Conservation (phyloP, 2,329 filamentous ascomycete genomes). For the Penicillium sp. region DNA sequence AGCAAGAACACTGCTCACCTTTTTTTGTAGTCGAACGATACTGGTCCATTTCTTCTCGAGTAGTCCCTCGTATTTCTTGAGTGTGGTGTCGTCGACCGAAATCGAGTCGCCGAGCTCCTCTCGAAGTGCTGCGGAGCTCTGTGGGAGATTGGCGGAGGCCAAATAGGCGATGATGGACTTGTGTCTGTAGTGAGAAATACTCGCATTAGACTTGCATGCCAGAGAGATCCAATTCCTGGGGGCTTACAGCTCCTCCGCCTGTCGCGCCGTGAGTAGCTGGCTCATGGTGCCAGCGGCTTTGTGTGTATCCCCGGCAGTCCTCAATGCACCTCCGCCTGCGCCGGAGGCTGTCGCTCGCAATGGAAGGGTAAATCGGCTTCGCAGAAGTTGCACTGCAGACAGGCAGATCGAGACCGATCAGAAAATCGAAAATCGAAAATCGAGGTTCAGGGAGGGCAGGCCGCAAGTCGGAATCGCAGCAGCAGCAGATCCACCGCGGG, state of each 20-base stretch:
- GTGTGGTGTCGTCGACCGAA: conserved; percentile 75
- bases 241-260: conserved; percentile 86
- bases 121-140: conserved; percentile 72
- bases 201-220: conserved; percentile 12
- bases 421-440: not conserved
- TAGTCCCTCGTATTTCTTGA: conserved; percentile 92
- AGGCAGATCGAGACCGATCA: conserved; percentile 5
- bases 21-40: conserved; percentile 91
- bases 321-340: conserved; percentile 25
- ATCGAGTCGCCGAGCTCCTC: conserved; percentile 73
- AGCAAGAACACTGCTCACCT: conserved; percentile 58
- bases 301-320: conserved; percentile 22
- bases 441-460: conserved; percentile 7
- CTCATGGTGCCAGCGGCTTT: conserved; percentile 60
- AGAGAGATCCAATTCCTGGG: conserved; percentile 1
- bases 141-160: conserved; percentile 70
- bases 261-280: conserved; percentile 74
- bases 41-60: conserved; percentile 99
- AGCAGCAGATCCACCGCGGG: conserved; percentile 28
- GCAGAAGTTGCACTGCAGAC: conserved; percentile 4
- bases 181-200: conserved; percentile 62
- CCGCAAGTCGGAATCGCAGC: conserved; percentile 8
- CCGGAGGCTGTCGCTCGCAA: conserved; percentile 15
- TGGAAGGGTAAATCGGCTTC: not conserved
- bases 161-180: conserved; percentile 94